Evolutionary conservation across 169 alveolate genomes (phyloP), one percentile per base, ranked within the genome.

Genomic region (Eimeria zaria): DNA sequence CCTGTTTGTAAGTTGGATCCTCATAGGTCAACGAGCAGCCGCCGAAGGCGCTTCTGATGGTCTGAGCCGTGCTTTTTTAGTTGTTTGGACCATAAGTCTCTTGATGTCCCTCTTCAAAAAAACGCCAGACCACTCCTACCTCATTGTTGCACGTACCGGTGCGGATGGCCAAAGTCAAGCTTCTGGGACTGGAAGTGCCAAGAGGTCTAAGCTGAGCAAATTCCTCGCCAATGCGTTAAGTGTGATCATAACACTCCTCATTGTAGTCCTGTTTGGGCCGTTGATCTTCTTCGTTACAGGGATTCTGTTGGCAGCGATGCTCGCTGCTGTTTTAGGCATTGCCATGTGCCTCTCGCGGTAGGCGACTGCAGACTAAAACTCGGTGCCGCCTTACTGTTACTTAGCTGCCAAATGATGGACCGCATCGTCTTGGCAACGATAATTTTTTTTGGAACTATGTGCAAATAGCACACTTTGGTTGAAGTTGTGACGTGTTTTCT

Each of bases 291-390:
- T 78, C 27, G 14, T 78, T 51, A 78, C 64, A 14, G 60, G 88
- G 88, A 46, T 46, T 46, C 16, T 78, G 67, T 30, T 78, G 30
- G 20, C 88, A 12, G 27, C 27, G 39, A 51, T 78, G 64, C 88
- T 78, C 88, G 67, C 67, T 78, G 88, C 88, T 46, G 64, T 78
- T 78, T 12, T 78, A 1, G 64, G 44, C 62, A 78, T 78, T 16
- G 88, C 83, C 7, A 12, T 73, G 20, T 73, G 55, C 16, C 83
- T 73, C 51, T 36, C 30, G 83, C 53, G n/a, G 33, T 36, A 39
- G 33, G 33, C 83, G 53, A 30, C 83, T 18, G 30, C 24, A 16
- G 20, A 1, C 55, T 22, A 39, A 39, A 36, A 73, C 18, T 12
- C 33, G n/a, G 55, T 73, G n/a, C 30, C 53, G 53, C 53, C n/a